Base-by-base conservation (phyloP, 371 early-diverging fungal genomes). In the Haplosporangium sp. region DNA sequence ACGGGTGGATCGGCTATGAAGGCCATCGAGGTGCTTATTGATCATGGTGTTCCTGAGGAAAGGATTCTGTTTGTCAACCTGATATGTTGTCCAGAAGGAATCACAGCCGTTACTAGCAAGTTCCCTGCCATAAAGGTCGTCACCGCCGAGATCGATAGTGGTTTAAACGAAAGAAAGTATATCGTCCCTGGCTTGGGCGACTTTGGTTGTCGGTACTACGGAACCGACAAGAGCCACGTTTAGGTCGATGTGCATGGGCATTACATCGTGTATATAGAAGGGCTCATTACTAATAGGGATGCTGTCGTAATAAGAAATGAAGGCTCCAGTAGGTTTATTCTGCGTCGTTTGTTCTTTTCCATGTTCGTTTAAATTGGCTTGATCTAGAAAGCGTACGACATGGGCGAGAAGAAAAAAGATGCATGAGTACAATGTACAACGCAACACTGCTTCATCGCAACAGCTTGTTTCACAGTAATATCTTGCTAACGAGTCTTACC, bases 1-100 rank as follows among this genome's bases (percentile, higher is more conserved):
- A 95, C 96, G n/a, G 96, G 96, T 38, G 95, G 95, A 37, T 93
- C 94, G 40, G 95, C 94, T 14, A 93, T 91, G 81, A 94, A 94
- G 81, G 95, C 95, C 50, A 89, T 95, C 37, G 90, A 95, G 83
- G 93, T 93, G 6, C 83, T 96, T 67, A 74, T 93, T 6, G 90
- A 91, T 57, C 86, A 92, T 66, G 93, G 92, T 43, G 96, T 96
- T 21, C 82, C 83, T 41, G 93, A 95, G 75, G 93, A 93, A 37
- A 85, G 85, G n/a, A 95, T 96, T 52, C 81, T 96, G 76, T 94
- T 93, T 71, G 69, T 94, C 74, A 94, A 94, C 81, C 82, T 94
- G 73, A 85, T 94, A 55, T 87, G 91, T 54, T 83, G 92, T 36
- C 94, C 94, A 4, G 93, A 94, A 55, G 97, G 97, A 18, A 91